Conservation (phyloP, 2,329 filamentous ascomycete species). For the Colletotrichum ledebouriae region DNA sequence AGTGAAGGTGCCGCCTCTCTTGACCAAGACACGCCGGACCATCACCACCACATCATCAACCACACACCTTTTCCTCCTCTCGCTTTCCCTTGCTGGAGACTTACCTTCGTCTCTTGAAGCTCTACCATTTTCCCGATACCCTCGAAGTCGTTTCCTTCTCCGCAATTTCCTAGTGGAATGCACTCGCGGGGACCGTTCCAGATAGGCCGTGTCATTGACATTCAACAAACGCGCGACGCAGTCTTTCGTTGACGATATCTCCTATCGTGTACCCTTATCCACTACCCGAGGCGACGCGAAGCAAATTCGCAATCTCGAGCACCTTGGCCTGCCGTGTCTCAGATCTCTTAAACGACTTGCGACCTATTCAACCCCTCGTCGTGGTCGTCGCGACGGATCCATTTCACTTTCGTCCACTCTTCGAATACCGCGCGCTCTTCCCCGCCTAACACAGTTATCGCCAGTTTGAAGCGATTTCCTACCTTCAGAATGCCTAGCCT, state of each 20-base stretch:
- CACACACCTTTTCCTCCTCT: conserved; percentile 22
- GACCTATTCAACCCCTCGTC: conserved; percentile 18
- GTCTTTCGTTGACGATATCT: conserved; percentile 30
- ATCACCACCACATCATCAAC: conserved; percentile 18
- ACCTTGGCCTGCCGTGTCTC: conserved; percentile 23
- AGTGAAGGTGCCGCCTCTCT: conserved; percentile 35
- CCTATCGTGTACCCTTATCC: conserved; percentile 12
- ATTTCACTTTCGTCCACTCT: conserved; percentile 12
- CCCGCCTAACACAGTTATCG: conserved; percentile 26
- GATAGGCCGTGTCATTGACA: conserved; percentile 31
- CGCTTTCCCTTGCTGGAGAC: conserved; percentile 35
- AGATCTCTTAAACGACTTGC: conserved; percentile 17
- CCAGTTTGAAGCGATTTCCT: conserved; percentile 22
- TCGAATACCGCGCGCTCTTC: conserved; percentile 35
- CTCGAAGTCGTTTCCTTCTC: conserved; percentile 10
- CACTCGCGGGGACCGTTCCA: conserved; percentile 25
- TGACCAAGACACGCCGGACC: conserved; percentile 21
- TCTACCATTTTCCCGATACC: conserved; percentile 23
- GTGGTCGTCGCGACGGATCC: conserved; percentile 19
- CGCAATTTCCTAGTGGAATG: conserved; percentile 30
- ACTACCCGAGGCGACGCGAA: conserved; percentile 5
- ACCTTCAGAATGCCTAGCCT: conserved; percentile 65
- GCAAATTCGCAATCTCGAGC: conserved; percentile 23
- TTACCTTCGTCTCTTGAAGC: conserved; percentile 30
- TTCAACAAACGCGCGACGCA: conserved; percentile 35